Conservation (phyloP, 352 stramenopile genomes). For the Phytophthora hybrid region DNA sequence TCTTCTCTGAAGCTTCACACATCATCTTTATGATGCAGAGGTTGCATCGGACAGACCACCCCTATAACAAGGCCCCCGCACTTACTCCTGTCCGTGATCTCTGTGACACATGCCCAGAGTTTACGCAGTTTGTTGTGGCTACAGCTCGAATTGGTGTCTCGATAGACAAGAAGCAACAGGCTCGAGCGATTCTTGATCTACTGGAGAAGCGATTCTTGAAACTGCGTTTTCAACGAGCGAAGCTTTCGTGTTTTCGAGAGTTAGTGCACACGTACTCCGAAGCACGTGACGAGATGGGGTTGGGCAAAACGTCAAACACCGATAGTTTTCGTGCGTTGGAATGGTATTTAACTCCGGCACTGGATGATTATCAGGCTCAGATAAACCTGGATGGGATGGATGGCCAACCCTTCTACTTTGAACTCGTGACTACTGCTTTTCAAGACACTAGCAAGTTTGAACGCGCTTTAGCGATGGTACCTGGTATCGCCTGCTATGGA, state of each 20-base stretch:
- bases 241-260: conserved; percentile 1
- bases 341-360: conserved; percentile 17
- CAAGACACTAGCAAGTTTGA: neutral
- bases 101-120: conserved; percentile 9
- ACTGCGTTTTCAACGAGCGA: conserved; percentile 2
- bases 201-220: conserved; percentile 28
- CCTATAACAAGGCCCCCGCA: neutral
- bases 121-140: conserved; percentile 13
- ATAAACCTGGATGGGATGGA: conserved; percentile 12
- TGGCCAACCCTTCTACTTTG: conserved; percentile 17
- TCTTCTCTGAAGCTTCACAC: conserved; percentile 6
- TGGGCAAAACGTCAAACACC: neutral
- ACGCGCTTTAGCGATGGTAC: conserved; percentile 5
- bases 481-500: conserved; percentile 8
- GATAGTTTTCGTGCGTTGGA: conserved; percentile 2
- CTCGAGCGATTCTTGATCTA: conserved; percentile 20
- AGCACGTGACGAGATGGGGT: conserved; percentile 2
- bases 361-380: conserved; percentile 6
- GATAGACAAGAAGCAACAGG: conserved; percentile 15
- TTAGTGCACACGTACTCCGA: conserved; percentile 13
- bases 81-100: conserved; percentile 19
- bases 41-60: conserved; percentile 20
- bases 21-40: conserved; percentile 34
- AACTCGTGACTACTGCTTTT: neutral
- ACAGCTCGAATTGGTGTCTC: conserved; percentile 16